phyloP scores from a whole-genome alignment of 2,329 filamentous ascomycete species.

The Sporothrix globosa region DNA sequence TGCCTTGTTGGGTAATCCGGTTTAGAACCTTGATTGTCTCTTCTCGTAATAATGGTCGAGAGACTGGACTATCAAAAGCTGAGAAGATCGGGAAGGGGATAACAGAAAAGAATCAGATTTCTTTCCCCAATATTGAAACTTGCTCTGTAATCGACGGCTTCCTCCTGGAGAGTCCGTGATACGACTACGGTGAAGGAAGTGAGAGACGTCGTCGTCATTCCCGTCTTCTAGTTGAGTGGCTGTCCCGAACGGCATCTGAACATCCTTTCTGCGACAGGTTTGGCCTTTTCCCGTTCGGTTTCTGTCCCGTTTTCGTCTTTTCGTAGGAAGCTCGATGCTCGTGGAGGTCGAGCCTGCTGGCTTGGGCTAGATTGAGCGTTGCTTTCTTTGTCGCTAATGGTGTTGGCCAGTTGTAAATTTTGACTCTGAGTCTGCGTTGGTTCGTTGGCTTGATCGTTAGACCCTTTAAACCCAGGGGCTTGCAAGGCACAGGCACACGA shows the following conservation, averaged over 20 bases:
- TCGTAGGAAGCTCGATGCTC: neutral
- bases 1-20: neutral
- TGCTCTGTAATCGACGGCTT: neutral
- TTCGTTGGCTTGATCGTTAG: neutral
- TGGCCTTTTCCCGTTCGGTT: neutral
- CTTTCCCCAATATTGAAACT: neutral
- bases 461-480: neutral
- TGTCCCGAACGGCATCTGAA: neutral
- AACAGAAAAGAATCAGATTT: neutral
- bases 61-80: neutral
- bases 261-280: neutral
- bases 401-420: neutral
- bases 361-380: neutral
- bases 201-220: neutral
- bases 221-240: neutral
- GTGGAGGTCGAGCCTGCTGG: neutral
- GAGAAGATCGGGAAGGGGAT: neutral
- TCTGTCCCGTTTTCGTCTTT: neutral
- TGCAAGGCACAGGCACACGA: neutral
- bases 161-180: neutral
- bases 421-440: neutral
- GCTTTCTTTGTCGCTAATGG: conserved; percentile 10
- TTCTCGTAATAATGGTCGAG: neutral
- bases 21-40: neutral
- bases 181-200: neutral